These are phyloP conservation scores for Alternaria gaisen DNA, from an alignment of 2,329 filamentous ascomycete species.

Conservation along the genomic window DNA sequence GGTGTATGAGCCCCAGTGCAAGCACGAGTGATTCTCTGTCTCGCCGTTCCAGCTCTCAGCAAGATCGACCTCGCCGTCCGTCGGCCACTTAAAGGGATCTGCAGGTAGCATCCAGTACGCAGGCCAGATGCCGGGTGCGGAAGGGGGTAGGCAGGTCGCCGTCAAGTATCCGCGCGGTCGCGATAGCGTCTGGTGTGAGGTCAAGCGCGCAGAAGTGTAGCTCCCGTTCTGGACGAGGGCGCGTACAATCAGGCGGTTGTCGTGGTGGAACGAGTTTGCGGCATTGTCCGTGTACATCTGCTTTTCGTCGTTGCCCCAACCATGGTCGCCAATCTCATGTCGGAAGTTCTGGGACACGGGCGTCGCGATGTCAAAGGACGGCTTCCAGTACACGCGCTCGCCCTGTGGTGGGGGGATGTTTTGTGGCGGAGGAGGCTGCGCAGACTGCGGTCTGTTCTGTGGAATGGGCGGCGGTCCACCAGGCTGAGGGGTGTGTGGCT, in stretches of 20 bases:
- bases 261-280: constrained; percentile 64
- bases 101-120: constrained; percentile 68
- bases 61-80: constrained; percentile 68
- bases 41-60: constrained; percentile 70
- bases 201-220: constrained; percentile 66
- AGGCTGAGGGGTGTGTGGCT: constrained; percentile 39
- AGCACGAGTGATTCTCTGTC: constrained; percentile 63
- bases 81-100: constrained; percentile 67
- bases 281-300: constrained; percentile 64
- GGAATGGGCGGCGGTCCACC: constrained; percentile 34
- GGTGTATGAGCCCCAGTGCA: constrained; percentile 67
- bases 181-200: constrained; percentile 61
- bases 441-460: constrained; percentile 38
- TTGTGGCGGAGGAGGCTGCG: constrained; percentile 43
- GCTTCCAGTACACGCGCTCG: constrained; percentile 61
- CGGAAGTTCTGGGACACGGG: constrained; percentile 63
- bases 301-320: constrained; percentile 70
- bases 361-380: constrained; percentile 58
- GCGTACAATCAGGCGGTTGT: constrained; percentile 63
- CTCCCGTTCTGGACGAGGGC: constrained; percentile 56
- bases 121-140: constrained; percentile 67
- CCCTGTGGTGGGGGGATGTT: constrained; percentile 33
- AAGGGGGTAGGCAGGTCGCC: constrained; percentile 62
- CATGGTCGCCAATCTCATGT: constrained; percentile 65
- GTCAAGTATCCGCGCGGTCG: constrained; percentile 63